Evolutionary conservation across 495 filamentous ascomycete species (phyloP), one percentile per base, ranked within the genome.

Genomic region (Podospora fimiseda): DNA sequence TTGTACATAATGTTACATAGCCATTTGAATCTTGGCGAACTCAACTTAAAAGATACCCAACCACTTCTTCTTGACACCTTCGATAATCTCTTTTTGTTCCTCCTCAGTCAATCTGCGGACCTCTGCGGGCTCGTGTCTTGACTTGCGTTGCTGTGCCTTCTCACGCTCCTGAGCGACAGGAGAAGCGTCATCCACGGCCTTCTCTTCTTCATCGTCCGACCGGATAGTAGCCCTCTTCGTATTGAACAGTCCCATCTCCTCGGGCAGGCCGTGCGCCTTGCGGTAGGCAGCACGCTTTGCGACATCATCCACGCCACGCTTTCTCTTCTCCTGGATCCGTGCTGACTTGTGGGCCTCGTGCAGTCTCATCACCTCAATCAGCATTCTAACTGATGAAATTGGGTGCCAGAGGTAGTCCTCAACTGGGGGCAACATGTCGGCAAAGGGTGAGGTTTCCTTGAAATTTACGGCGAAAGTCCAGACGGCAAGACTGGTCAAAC

Each of bases 241-340:
- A 27, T 56, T 56, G n/a, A 53, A 60, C 43, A 73, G 46, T 11
- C 71, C 67, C 52, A 63, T 68, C 55, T 79, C 70, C 40, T 82
- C 77, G 57, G 85, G 83, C 60, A 92, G 22, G 8, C 89, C 90
- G 77, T 95, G 89, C 48, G 87, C 89, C 72, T 85, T 80, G 43
- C 88, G 82, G 67, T 87, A 96, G 67, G 84, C 78, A 40, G 73
- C 72, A 55, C 90, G 74, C 80, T 94, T 93, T 65, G 80, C 72
- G 33, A 87, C 84, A 71, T 96, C 90, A 37, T 93, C 87, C 52
- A 85, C 70, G 27, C 80, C 78, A 53, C 74, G 74, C 50, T 77
- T 71, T 37, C 90, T 76, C 72, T 80, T 80, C 67, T 88, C 86
- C 20, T 76, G 73, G 33, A 83, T 82, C 53, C 80, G 64, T 55